Evolutionary conservation across 2,329 filamentous ascomycete species (phyloP).

Genomic region (Diaporthe ilicicola): DNA sequence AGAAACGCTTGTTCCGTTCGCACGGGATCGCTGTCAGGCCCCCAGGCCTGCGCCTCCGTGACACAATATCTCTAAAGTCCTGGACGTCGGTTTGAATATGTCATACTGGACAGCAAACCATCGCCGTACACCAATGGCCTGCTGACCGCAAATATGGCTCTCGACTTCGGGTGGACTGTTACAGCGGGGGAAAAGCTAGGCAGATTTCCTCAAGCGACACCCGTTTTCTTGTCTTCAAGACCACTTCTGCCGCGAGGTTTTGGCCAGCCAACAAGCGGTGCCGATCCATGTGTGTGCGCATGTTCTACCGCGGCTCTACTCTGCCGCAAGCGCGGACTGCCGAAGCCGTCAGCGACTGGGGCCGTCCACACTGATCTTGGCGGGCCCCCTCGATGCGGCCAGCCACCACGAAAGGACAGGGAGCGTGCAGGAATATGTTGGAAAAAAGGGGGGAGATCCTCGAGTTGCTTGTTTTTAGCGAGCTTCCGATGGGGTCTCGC

Average conservation of each 20-base stretch:
- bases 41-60: background rate
- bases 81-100: background rate
- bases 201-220: background rate
- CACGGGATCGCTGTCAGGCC: background rate
- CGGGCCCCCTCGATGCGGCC: background rate
- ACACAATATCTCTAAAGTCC: background rate
- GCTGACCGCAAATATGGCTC: background rate
- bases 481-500: background rate
- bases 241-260: conserved; percentile 6
- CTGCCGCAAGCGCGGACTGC: conserved; percentile 4
- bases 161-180: background rate
- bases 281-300: background rate
- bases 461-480: background rate
- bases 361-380: background rate
- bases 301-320: background rate
- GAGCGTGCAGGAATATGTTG: conserved; percentile 1
- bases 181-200: background rate
- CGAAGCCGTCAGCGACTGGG: background rate
- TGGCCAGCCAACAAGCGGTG: background rate
- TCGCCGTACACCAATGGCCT: background rate
- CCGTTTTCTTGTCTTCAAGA: background rate
- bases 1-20: background rate
- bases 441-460: too few species aligned
- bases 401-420: conserved; percentile 5
- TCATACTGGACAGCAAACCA: background rate